phyloP scores from a whole-genome alignment of 805 yeast species.

The Naumovozyma baii region DNA sequence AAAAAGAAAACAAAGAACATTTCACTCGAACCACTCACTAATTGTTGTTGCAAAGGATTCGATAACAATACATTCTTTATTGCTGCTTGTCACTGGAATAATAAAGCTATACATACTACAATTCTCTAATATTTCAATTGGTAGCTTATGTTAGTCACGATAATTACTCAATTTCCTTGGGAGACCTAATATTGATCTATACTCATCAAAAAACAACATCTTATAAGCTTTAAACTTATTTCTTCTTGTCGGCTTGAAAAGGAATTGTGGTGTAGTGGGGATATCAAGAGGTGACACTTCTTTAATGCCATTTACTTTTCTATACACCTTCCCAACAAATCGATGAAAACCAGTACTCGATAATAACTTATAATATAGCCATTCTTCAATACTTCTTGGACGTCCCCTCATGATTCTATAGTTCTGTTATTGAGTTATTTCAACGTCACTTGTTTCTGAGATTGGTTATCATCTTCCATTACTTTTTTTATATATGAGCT shows the following conservation, averaged over 20 bases:
- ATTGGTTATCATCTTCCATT: too few species aligned
- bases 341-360: slow-evolving; percentile 50
- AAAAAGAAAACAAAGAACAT: too few species aligned
- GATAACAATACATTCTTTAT: too few species aligned
- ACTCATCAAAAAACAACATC: slow-evolving; percentile 49
- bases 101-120: too few species aligned
- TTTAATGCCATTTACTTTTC: slow-evolving; percentile 50
- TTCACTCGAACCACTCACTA: too few species aligned
- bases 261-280: slow-evolving; percentile 8
- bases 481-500: too few species aligned
- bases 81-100: too few species aligned
- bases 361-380: slow-evolving; percentile 40
- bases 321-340: slow-evolving; percentile 54
- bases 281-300: slow-evolving; percentile 31
- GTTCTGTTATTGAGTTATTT: too few species aligned
- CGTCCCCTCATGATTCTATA: slow-evolving; percentile 8
- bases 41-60: too few species aligned
- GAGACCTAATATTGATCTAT: slow-evolving; percentile 45
- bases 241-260: slow-evolving; percentile 39
- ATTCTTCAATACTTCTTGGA: slow-evolving; percentile 39
- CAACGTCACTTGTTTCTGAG: too few species aligned
- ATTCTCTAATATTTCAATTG: too few species aligned
- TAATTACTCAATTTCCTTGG: slow-evolving; percentile 17
- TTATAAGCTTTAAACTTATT: slow-evolving; percentile 57
- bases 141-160: not conserved